Conservation (phyloP, 176 grass and related monocot species). For the Panicum miliaceum region DNA sequence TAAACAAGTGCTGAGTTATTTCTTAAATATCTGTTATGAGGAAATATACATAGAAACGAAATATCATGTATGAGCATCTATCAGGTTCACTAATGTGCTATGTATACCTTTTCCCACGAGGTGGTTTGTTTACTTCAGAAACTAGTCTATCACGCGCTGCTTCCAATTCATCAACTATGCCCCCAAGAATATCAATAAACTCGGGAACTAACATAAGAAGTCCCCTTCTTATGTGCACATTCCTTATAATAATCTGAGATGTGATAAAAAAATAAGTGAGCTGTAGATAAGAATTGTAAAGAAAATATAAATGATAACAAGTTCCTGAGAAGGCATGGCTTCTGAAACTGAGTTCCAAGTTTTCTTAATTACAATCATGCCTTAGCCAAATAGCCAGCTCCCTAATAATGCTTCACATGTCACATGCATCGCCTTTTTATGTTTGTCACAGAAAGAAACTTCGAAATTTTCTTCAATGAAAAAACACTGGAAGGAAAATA, state of each 20-base stretch:
- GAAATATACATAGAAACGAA: conserved; percentile 24
- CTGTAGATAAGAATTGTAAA: background rate
- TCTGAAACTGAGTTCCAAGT: conserved; percentile 5
- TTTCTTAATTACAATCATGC: conserved; percentile 23
- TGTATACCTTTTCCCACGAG: conserved; percentile 81
- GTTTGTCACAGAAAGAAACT: conserved; percentile 3
- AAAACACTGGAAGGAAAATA: background rate
- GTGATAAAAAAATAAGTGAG: conserved; percentile 9
- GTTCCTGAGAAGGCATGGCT: background rate
- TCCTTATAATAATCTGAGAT: conserved; percentile 78
- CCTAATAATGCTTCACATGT: background rate
- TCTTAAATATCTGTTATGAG: conserved; percentile 27
- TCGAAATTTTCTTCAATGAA: background rate
- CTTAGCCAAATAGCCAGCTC: background rate
- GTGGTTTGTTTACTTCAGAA: conserved; percentile 91
- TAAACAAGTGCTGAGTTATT: conserved; percentile 8
- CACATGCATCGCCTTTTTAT: background rate
- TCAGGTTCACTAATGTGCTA: background rate
- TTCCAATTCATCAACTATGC: conserved; percentile 73
- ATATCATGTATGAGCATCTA: conserved; percentile 32
- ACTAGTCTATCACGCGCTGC: conserved; percentile 80
- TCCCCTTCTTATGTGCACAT: conserved; percentile 77
- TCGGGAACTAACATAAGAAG: conserved; percentile 90
- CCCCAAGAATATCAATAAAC: conserved; percentile 79
- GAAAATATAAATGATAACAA: background rate